Base-by-base conservation (phyloP, 1,284 basidiomycete species). In the Fomitopsis palustris region DNA sequence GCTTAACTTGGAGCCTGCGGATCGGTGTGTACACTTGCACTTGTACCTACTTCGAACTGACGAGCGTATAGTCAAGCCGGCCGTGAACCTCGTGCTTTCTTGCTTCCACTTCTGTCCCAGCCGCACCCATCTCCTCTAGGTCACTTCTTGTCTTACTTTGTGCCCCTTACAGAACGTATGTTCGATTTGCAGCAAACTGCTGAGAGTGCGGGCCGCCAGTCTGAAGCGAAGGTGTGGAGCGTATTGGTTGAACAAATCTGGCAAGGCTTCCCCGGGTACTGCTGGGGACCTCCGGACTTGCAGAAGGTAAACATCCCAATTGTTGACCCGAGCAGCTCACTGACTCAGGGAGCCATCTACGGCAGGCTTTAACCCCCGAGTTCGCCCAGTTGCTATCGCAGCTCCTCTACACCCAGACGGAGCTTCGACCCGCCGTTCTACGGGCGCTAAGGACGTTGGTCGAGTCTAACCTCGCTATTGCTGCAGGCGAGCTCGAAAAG, bases 191-290 rank as follows among this genome's bases (percentile, higher is more conserved):
- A 96, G 73, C 83, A 87, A 73, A 85, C 81, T 5, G 90, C 92
- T 0, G 89, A 92, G 62, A 76, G 80, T 4, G 87, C 86, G 52
- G 86, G 83, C 14, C 85, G 88, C 51, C 80, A 80, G 52, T 85
- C 93, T 6, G 95, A 98, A 74, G 92, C 90, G 19, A 98, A 98
- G 75, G 87, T 98, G 51, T 98, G 93, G 90, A 91, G 87, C 66
- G 94, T 96, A 10, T 81, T 98, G 35, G 88, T 97, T 39, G 87
- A 90, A 33, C 96, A 99, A 74, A 86, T 97, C 52, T 98, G 96
- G 96, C 82, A 86, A 61, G 95, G 96, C 55, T 84, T 98, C 64
- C 86, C 89, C 4, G 85, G 91, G 17, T 98, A 98, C 75, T 89
- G 95, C 64, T 81, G 82, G 69, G 82, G 77, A 19, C 75, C 84